Conservation (phyloP, 225 moss, liverwort and hornwort genomes). For the Marchantia polymorpha region DNA sequence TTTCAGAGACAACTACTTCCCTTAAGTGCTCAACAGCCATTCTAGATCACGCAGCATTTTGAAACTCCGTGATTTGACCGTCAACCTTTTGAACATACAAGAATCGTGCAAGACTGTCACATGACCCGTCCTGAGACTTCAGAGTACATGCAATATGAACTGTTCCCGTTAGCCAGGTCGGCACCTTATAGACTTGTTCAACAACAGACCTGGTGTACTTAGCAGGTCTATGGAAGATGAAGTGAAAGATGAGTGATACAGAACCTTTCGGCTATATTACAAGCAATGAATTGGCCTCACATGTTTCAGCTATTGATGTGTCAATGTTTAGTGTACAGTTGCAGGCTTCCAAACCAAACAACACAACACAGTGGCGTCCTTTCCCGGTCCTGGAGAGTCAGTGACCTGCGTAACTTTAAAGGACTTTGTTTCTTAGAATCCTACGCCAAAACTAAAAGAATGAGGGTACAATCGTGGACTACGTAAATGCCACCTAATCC, state of each 20-base stretch:
- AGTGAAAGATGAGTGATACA: not conserved
- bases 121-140: not conserved
- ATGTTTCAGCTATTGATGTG: conserved; percentile 8
- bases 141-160: not conserved
- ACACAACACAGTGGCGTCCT: conserved; percentile 6
- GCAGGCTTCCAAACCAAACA: conserved; percentile 7
- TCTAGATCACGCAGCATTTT: not conserved
- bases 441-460: conserved; percentile 11
- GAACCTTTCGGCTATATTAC: conserved; percentile 19
- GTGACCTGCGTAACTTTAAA: not conserved
- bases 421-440: conserved; percentile 11
- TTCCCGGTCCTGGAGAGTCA: not conserved
- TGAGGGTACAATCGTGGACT: conserved; percentile 11
- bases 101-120: not conserved
- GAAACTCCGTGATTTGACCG: not conserved
- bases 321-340: conserved; percentile 15
- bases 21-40: not conserved
- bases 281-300: conserved; percentile 22
- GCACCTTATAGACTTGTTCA: not conserved
- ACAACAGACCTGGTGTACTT: not conserved
- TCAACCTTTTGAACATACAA: too few relatives aligned
- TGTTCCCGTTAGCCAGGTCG: not conserved
- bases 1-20: not conserved
- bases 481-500: not conserved
- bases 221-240: not conserved